Base-by-base conservation (phyloP, 345 rosid species). In the Hypericum androsaemum region DNA sequence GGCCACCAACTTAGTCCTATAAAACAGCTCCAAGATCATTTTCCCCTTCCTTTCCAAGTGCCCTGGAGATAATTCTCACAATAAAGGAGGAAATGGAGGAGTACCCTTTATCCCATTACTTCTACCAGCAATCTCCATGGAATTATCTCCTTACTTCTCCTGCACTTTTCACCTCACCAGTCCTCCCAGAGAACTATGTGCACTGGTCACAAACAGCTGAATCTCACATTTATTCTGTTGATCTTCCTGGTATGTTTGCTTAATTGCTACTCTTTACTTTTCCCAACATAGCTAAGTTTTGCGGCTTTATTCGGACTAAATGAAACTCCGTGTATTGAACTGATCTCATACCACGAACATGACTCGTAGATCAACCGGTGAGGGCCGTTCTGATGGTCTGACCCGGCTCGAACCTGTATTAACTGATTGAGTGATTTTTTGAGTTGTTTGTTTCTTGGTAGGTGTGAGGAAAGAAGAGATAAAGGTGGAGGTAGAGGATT, bases 381-480 rank as follows among this genome's bases (percentile, higher is more conserved):
- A n/a, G n/a, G n/a, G n/a, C n/a, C 32, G 32, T 22, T 1, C 4
- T 22, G 32, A 22, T 22, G 32, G 32, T 22, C 4, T 4, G 32
- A 22, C 4, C 32, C 32, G 32, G 32, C 32, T 22, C 32, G 32
- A 22, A 22, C 32, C 32, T 12, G 12, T 53, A 39, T 11, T 50
- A 37, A n/a, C 37, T 12, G 37, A 22, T 12, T 1, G 12, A 36
- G 10, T 7, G 39, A 56, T 46, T 11, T 16, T 56, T 35, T 58
- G 12, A 22, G 32, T 47, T 39, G 13, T 36, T 15, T 61, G 37
- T 4, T 39, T 40, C 13, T n/a, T 64, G 53, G 52, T 60, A 84
- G 96, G 94, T 45, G 77, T 78, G 65, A 84, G 74, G 67, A 87
- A 81, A 64, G 85, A 81, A 43, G 89, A 87, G 54, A 84, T 81